A percentile compares a stretch with the other conserved stretches of the same genome.
Evolutionary conservation across 1,139 yeast species (phyloP).

Genomic region (Suhomyces guaymorum): DNA sequence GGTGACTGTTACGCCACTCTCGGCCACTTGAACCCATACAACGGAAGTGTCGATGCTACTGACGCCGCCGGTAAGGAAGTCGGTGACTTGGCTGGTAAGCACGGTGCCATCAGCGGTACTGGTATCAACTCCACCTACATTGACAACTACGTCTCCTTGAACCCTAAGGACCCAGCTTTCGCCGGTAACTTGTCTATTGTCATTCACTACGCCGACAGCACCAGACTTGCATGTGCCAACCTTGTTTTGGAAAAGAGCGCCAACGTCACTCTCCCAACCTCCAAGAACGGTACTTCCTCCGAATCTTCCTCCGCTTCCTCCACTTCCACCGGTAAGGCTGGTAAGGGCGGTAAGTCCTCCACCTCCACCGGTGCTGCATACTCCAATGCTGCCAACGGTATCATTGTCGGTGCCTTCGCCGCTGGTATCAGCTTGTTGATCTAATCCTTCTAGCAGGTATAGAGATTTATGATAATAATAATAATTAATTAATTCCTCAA

Average conservation of each 20-base stretch:
- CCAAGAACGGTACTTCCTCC: constrained; percentile 5
- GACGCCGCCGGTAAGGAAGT: constrained; percentile 30
- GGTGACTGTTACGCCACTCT: constrained; percentile 44
- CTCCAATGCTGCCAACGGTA: constrained; percentile 17
- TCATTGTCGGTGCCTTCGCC: constrained; percentile 19
- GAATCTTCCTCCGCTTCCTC: constrained; percentile 9
- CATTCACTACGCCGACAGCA: constrained; percentile 34
- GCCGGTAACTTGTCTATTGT: constrained; percentile 43
- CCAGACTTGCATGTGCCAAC: constrained; percentile 46
- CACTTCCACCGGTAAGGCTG: constrained; percentile 14
- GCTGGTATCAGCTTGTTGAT: constrained; percentile 18
- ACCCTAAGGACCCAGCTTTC: constrained; percentile 34
- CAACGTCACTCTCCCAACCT: constrained; percentile 9
- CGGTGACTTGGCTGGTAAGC: constrained; percentile 47
- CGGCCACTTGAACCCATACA: constrained; percentile 43
- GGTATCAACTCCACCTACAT: constrained; percentile 27
- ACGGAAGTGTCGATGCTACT: constrained; percentile 32
- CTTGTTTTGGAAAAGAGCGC: constrained; percentile 23
- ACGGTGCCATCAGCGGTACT: constrained; percentile 34
- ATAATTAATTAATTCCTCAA: background rate
- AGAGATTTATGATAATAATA: too few relatives aligned
- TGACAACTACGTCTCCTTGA: constrained; percentile 42
- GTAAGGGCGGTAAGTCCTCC: constrained; percentile 14
- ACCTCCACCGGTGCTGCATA: constrained; percentile 13
- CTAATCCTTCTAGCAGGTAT: constrained; percentile 7